Conservation (phyloP, 2,329 filamentous ascomycete genomes). For the Laburnicola sp. region DNA sequence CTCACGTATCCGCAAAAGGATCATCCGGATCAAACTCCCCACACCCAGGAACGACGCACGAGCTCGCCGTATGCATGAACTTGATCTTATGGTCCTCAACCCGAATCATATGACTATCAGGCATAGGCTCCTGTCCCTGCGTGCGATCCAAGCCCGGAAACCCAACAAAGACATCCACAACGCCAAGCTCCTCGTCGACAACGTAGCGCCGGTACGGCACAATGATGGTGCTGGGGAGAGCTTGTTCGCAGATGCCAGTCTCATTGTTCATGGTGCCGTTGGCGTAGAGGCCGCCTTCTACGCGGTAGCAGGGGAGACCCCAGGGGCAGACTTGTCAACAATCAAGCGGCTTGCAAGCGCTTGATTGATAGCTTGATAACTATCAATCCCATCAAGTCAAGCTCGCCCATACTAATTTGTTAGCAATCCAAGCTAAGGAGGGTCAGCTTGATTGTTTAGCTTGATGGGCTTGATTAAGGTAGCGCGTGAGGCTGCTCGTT, state of each 20-base stretch:
- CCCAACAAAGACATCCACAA: constrained; percentile 29
- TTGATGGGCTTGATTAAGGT: no score
- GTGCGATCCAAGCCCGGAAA: constrained; percentile 31
- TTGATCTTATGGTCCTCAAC: constrained; percentile 27
- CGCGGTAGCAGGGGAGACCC: constrained; percentile 25
- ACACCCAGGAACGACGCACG: constrained; percentile 30
- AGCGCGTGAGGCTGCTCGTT: no score
- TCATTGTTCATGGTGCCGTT: constrained; percentile 20
- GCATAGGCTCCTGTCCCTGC: constrained; percentile 21
- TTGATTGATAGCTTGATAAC: no score
- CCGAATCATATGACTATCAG: constrained; percentile 33
- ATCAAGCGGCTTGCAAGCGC: no score
- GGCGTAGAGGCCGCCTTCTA: constrained; percentile 30
- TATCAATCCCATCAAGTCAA: no score
- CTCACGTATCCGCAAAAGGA: neutral
- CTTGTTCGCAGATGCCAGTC: constrained; percentile 19
- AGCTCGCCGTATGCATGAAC: constrained; percentile 28
- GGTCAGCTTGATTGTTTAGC: no score
- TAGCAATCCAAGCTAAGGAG: no score
- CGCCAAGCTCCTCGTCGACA: constrained; percentile 29
- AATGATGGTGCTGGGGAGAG: constrained; percentile 14
- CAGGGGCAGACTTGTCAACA: no score
- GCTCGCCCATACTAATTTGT: no score
- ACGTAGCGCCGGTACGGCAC: constrained; percentile 29
- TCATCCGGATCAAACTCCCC: constrained; percentile 13